Evolutionary conservation across 2,329 filamentous ascomycete genomes (phyloP), one percentile per base, ranked within the genome.

Genomic region (Aspergillus bombycis): DNA sequence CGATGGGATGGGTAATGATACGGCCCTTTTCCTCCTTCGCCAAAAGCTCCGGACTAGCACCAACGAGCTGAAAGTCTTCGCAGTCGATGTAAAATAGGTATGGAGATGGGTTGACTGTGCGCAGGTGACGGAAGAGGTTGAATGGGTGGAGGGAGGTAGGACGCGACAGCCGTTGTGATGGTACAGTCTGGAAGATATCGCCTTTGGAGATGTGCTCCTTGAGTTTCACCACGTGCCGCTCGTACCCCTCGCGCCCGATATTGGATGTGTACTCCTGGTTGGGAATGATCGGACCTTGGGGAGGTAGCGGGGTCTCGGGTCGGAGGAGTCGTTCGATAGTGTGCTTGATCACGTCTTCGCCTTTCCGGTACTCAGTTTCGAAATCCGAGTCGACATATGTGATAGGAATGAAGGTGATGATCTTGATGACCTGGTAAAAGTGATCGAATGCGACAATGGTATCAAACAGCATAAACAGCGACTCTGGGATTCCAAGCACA

Each of bases 71-170:
- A 80, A 99, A 98, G 74, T 92, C 91, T 64, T 87, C 86, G 80
- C 94, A 98, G 77, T 95, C 89, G 65, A 99, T 88, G 80, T 94
- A 99, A 84, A 99, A 99, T 41, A 99, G 88, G 79, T 99, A 99
- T 0, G 95, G 95, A 10, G 93, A 97, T 0, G 95, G 95, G 77
- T 99, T 99, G 74, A 98, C 92, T n/a, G 93, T 97, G 66, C 95
- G 92, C 43, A 99, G 86, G 77, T 97, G 93, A 60, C 94, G 89
- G 84, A 98, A 99, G 72, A 99, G 92, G 83, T 98, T 99, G 85
- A 98, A 99, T 0, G 95, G 94, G 78, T 99, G 95, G 50, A 99
- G 84, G 61, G 88, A 89, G 3, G 95, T 99, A 16, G 94, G 94
- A 32, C 94, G 88, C 9, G 94, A 90, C 75, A 98, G 92, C 58